Evolutionary conservation across 2,329 filamentous ascomycete species (phyloP), one percentile per base, ranked within the genome.

Genomic region (Botrytis cinerea): DNA sequence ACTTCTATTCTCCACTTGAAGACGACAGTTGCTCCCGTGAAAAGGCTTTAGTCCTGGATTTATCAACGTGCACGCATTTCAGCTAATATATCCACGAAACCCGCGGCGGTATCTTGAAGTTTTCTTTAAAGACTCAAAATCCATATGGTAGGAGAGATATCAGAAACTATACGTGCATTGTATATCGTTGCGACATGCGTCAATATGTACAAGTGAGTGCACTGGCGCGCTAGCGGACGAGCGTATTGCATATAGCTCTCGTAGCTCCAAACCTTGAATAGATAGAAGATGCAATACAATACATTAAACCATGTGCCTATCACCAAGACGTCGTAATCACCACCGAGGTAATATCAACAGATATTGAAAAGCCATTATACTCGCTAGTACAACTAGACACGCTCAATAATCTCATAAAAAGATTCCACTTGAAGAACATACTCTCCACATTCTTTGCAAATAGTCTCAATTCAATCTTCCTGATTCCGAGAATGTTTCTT

Each of bases 401-500:
- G 3, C 20, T 68, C 12, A 10, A 22, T 2, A 1, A 9, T 28
- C 6, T 10, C 25, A 20, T n/a, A 32, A 57, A 22, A 5, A 35
- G 64, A 18, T 14, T 2, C 10, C 16, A n/a, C 10, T n/a, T 1
- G 5, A n/a, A 3, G 25, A n/a, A 0, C 12, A n/a, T 54, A n/a
- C 12, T 25, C 48, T 54, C 48, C 6, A 12, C 5, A 16, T n/a
- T 54, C 48, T n/a, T n/a, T 54, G 6, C 28, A 14, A 25, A 16
- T 2, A 43, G n/a, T 16, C 32, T 28, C n/a, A 35, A 4, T 25
- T 14, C 46, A 68, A 43, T 60, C 38, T 61, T 73, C 61, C 9
- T 60, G 43, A 57, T 54, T 18, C 38, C 68, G 67, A 20, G 67
- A 51, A 2, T 72, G 51, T 63, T 74, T 54, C 64, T 75, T 78